Percentiles rank a stretch among this genome's conserved stretches.
These are phyloP conservation scores for sunflower (Helianthus annuus) DNA, from an alignment of 129 eudicot species.

Conservation along the genomic window DNA sequence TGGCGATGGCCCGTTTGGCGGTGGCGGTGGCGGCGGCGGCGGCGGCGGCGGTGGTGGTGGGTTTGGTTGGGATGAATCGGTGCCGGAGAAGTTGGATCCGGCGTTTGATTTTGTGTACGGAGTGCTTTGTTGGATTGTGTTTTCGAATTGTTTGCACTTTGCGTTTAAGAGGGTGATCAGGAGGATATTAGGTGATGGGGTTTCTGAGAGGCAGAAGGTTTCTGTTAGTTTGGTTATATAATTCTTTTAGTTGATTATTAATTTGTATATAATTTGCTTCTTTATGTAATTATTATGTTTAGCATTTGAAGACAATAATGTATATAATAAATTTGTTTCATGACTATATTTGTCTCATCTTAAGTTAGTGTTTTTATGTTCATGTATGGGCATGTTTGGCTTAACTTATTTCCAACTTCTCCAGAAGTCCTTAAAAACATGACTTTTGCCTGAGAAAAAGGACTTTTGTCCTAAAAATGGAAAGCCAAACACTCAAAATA, in stretches of 20 bases:
- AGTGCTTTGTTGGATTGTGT: constrained; percentile 41
- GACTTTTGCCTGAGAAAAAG: too few relatives aligned
- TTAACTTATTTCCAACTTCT: too few relatives aligned
- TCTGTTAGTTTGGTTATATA: constrained; percentile 15
- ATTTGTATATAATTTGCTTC: constrained; percentile 30
- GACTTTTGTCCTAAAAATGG: too few relatives aligned
- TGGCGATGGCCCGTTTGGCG: constrained; percentile 38
- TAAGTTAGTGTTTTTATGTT: neutral
- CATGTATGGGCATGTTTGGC: too few relatives aligned
- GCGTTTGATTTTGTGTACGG: constrained; percentile 44
- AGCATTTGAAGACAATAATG: neutral
- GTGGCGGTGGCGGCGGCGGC: constrained; percentile 28
- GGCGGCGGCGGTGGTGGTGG: constrained; percentile 25
- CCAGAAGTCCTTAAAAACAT: too few relatives aligned
- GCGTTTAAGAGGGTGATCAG: constrained; percentile 37
- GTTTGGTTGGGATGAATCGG: constrained; percentile 34
- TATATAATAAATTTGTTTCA: constrained; percentile 17
- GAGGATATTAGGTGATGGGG: constrained; percentile 29
- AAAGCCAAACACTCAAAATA: too few relatives aligned
- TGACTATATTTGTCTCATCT: neutral
- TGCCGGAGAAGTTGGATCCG: constrained; percentile 38
- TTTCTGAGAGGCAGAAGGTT: constrained; percentile 25
- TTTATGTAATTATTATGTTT: neutral
- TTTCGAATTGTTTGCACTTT: constrained; percentile 42
- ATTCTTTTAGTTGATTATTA: neutral